Percentiles rank a stretch among this genome's conserved stretches.
Evolutionary conservation across 2,329 filamentous ascomycete genomes (phyloP).

Genomic region (Bisporella sp.): DNA sequence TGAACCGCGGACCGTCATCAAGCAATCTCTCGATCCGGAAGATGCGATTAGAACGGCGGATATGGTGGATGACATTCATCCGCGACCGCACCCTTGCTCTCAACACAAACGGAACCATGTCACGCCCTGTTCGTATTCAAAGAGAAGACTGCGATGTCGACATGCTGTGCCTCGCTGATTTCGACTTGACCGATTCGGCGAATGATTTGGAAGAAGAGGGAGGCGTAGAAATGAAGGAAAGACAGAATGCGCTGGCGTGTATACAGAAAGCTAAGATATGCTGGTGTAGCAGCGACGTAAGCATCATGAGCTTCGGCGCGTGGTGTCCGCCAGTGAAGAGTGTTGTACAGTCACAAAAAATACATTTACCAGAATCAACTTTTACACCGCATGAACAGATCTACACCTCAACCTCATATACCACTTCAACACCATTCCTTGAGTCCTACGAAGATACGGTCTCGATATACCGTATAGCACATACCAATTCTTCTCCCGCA

Average conservation of each 20-base stretch:
- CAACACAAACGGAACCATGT: neutral
- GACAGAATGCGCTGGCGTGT: neutral
- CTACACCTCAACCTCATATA: neutral
- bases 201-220: neutral
- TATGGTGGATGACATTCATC: constrained; percentile 97
- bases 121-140: neutral
- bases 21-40: constrained; percentile 51
- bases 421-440: neutral
- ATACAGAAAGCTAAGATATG: neutral
- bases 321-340: neutral
- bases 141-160: constrained; percentile 8
- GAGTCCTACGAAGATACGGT: neutral
- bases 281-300: neutral
- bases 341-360: neutral
- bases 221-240: neutral
- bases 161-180: constrained; percentile 9
- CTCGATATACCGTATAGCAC: neutral
- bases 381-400: neutral
- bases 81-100: constrained; percentile 82
- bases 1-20: constrained; percentile 59
- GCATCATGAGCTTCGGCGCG: neutral
- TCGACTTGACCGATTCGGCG: constrained; percentile 2
- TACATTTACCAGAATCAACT: neutral
- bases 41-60: constrained; percentile 77
- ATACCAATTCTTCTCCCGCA: neutral